Base-by-base conservation (phyloP, 2,329 filamentous ascomycete species). In the Ceratocystis ficicola region DNA sequence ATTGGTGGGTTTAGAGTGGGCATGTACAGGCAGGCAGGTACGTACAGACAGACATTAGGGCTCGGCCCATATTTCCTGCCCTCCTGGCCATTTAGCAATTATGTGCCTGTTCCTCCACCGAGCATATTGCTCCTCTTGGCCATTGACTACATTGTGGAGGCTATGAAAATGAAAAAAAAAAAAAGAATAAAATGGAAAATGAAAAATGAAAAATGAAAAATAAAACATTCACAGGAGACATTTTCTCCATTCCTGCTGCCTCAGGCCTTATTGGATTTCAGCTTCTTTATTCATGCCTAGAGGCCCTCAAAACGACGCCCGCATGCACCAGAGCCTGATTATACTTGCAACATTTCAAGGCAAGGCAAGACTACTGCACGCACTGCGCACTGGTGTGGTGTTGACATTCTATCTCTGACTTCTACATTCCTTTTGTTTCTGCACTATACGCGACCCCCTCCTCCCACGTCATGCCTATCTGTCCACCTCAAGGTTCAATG, bases 51-150 rank as follows among this genome's bases (percentile, higher is more conserved):
- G 28, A 0, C 0, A 28, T 4, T 30, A 32, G 30, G 30, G 30
- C 30, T 32, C 6, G 30, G 30, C 30, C 30, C 30, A 32, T 32
- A 32, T 41, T 41, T 41, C 10, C 36, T 41, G 36, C 36, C 5
- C 36, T 41, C 8, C 36, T 41, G 36, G 10, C 36, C 10, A 41
- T 41, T 41, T 12, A 15, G 36, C 36, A 41, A 41, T 41, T 41
- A n/a, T 48, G 20, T 55, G 50, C 50, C 50, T 55, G 50, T 55
- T 55, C 50, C 50, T 55, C 25, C 50, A 25, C 12, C 3, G 50
- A 55, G 50, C 25, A 55, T 55, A 55, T 55, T 55, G 50, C 50
- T 55, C 50, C 50, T 55, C 50, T 17, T 48, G 17, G 5, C 46
- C 46, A 7, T 30, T 52, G n/a, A 52, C 12, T 55, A 7, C 22